phyloP scores from a whole-genome alignment of 108 stramenopile genomes.

The Nannochloropsis salina region DNA sequence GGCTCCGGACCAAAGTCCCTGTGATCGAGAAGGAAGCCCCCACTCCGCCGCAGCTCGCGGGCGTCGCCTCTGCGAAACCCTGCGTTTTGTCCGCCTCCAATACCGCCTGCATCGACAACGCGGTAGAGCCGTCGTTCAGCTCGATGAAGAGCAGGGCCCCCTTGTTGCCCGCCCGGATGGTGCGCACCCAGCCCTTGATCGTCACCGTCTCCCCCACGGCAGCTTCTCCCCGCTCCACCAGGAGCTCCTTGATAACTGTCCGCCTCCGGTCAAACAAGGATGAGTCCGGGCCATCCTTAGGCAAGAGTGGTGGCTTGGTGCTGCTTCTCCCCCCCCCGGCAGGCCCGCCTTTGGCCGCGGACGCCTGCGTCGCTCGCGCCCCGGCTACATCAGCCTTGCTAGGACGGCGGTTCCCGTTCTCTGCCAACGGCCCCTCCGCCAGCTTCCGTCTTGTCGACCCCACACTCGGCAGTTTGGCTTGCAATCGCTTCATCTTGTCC shows the following conservation, averaged over 20 bases:
- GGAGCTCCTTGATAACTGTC: conserved; percentile 32
- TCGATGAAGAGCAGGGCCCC: conserved; percentile 66
- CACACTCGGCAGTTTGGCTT: conserved; percentile 20
- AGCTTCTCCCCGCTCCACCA: conserved; percentile 22
- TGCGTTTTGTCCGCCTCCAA: conserved; percentile 41
- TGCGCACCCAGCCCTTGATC: conserved; percentile 72
- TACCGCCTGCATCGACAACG: conserved; percentile 59
- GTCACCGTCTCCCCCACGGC: conserved; percentile 58
- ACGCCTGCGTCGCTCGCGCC: conserved; percentile 41
- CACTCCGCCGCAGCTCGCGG: conserved; percentile 51
- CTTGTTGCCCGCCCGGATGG: conserved; percentile 59
- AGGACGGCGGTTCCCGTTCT: not conserved
- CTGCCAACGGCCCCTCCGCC: not conserved
- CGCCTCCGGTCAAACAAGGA: conserved; percentile 22
- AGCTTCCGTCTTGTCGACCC: conserved; percentile 30
- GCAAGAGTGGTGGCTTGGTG: not conserved
- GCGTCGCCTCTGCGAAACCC: conserved; percentile 56
- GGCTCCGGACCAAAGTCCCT: conserved; percentile 59
- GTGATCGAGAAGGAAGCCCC: conserved; percentile 61
- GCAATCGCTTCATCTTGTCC: conserved; percentile 19
- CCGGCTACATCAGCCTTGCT: conserved; percentile 30
- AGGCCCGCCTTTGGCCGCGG: conserved; percentile 22
- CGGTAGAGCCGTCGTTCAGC: conserved; percentile 69
- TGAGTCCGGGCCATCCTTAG: not conserved
- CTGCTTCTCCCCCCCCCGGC: not conserved